A percentile compares a stretch with the other conserved stretches of the same genome.
Evolutionary conservation across 306 rosid species (phyloP).

Genomic region (Pachyrhizus erosus): DNA sequence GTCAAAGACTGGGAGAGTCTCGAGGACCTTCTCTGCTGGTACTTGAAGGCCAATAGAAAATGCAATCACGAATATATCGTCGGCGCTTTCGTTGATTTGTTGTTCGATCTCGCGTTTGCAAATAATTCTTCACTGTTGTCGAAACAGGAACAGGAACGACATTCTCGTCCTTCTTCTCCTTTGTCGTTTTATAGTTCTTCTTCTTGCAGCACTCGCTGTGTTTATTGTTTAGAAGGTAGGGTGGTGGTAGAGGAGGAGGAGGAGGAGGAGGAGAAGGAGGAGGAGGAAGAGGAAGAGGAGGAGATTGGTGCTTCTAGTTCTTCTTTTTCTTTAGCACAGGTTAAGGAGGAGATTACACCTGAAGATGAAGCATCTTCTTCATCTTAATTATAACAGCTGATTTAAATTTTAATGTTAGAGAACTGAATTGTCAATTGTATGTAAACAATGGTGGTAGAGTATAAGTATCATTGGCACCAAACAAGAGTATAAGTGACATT

Average conservation of each 20-base stretch:
- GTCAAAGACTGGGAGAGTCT: slow-evolving; percentile 71
- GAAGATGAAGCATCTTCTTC: slow-evolving; percentile 46
- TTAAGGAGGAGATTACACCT: slow-evolving; percentile 42
- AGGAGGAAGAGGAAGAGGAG: slow-evolving; percentile 19
- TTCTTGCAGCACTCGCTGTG: slow-evolving; percentile 45
- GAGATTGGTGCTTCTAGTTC: slow-evolving; percentile 39
- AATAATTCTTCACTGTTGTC: too few relatives aligned
- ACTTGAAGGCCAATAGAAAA: slow-evolving; percentile 61
- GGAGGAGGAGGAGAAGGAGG: slow-evolving; percentile 39
- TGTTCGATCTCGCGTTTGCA: slow-evolving; percentile 54
- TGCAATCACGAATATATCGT: slow-evolving; percentile 59
- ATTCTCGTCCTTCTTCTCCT: slow-evolving; percentile 49
- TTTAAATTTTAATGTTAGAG: background rate
- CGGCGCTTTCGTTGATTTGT: slow-evolving; percentile 76
- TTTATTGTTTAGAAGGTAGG: slow-evolving; percentile 47
- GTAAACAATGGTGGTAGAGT: background rate
- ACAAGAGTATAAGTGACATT: background rate
- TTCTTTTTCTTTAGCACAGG: slow-evolving; percentile 4
- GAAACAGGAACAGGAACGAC: too few relatives aligned
- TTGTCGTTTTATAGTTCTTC: slow-evolving; percentile 48
- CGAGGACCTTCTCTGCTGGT: slow-evolving; percentile 76
- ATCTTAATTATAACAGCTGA: background rate
- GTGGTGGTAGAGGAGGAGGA: too few relatives aligned
- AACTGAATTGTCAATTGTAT: slow-evolving; percentile 11
- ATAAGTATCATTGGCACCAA: background rate